phyloP scores from a whole-genome alignment of 345 rosid genomes.

The Ricinus communis region DNA sequence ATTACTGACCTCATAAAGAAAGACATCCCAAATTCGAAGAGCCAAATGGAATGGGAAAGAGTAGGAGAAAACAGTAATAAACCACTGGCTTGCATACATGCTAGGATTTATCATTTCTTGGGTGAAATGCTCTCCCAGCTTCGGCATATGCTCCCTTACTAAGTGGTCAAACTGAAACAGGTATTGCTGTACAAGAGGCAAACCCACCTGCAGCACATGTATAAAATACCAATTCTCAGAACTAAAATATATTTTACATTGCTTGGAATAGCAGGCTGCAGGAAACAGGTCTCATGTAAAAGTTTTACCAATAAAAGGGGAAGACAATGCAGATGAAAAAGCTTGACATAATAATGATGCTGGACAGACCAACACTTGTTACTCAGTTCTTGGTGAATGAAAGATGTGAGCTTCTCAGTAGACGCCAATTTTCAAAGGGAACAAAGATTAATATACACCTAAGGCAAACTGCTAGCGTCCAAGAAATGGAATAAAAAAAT shows the following conservation, averaged over 20 bases:
- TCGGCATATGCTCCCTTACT: slow-evolving; percentile 81
- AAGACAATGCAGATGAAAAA: background rate
- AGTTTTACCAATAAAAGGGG: background rate
- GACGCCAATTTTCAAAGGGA: background rate
- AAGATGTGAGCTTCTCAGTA: background rate
- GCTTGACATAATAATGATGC: background rate
- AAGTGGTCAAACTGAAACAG: slow-evolving; percentile 73
- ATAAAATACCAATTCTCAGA: background rate
- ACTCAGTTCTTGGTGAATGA: background rate
- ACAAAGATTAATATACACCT: background rate
- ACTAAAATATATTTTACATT: background rate
- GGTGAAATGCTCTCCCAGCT: slow-evolving; percentile 84
- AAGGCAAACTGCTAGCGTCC: background rate
- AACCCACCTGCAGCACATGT: slow-evolving; percentile 58
- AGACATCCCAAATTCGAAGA: slow-evolving; percentile 97
- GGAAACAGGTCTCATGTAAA: background rate
- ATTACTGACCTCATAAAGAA: slow-evolving; percentile 76
- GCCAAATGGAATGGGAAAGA: slow-evolving; percentile 92
- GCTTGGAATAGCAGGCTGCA: background rate
- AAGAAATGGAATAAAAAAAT: too few species aligned
- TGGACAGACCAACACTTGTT: background rate
- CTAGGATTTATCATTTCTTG: slow-evolving; percentile 95
- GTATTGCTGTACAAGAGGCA: slow-evolving; percentile 92
- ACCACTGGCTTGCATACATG: slow-evolving; percentile 99
- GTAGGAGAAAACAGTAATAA: slow-evolving; percentile 91